Base-by-base conservation (phyloP, 805 yeast genomes). In the Lipomyces sp. region DNA sequence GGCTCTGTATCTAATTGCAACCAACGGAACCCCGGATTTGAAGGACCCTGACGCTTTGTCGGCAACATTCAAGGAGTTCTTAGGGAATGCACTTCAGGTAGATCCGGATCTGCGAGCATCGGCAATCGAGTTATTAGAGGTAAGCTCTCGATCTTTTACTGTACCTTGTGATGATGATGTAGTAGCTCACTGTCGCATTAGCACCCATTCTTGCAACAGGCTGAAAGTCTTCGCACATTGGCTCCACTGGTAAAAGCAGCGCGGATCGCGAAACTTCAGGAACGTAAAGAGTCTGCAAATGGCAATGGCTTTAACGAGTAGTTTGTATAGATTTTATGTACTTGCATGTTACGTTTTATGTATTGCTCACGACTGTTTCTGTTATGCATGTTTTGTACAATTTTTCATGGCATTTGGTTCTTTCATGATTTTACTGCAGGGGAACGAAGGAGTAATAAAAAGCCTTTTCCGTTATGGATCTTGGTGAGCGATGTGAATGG, bases 11-110 rank as follows among this genome's bases (percentile, higher is more conserved):
- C 74, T 93, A 68, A 93, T 93, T 74, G 96, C 96, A 4, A 88
- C 96, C 0, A 91, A 88, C 63, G 98, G 98, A 46, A 93, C 98
- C 0, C 99, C 99, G 21, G 82, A 83, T 60, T 74, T 93, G 65
- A 89, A 90, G 68, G 87, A 89, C 63, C 93, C 96, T 2, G 95
- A 86, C 50, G 79, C 82, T 4, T 71, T 93, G 45, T 81, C 90
- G 55, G 70, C 76, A 42, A 77, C 75, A 19, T 72, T 93, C 64
- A 79, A 82, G 60, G 70, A 75, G 44, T 93, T 93, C 63, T 74
- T 93, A 63, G 77, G 81, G 32, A 77, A 83, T 76, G 84, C 93
- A 65, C 74, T 91, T 55, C 86, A 83, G 59, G 97, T 90, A 28
- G 85, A 86, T 60, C 83, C 89, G 24, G 88, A 85, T 28, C 79